Evolutionary conservation across 805 yeast species (phyloP).

Genomic region (Nakazawaea holstii): DNA sequence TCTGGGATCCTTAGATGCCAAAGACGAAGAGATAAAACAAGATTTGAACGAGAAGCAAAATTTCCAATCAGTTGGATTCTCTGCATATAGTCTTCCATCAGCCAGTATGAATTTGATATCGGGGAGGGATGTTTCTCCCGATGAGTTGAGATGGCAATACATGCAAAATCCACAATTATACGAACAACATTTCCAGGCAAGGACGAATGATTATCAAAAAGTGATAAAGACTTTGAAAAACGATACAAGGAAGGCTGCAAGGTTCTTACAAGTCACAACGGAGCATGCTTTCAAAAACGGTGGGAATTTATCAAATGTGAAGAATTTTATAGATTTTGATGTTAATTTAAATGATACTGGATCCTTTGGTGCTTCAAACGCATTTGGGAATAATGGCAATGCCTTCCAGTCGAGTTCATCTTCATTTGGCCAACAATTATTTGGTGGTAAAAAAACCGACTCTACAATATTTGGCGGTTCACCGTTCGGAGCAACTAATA

Average conservation of each 20-base stretch:
- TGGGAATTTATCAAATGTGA: slow-evolving; percentile 5
- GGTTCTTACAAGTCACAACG: slow-evolving; percentile 44
- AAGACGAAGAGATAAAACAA: slow-evolving; percentile 22
- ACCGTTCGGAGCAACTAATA: slow-evolving; percentile 13
- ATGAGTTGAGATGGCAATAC: slow-evolving; percentile 45
- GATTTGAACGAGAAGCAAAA: slow-evolving; percentile 16
- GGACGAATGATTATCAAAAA: slow-evolving; percentile 41
- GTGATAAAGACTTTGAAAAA: slow-evolving; percentile 32
- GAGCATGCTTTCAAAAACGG: slow-evolving; percentile 10
- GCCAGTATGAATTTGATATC: slow-evolving; percentile 42
- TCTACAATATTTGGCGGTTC: neutral
- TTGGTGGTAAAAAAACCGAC: neutral
- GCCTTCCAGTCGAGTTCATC: slow-evolving; percentile 12
- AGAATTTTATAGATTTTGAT: slow-evolving; percentile 10
- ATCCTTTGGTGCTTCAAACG: slow-evolving; percentile 1
- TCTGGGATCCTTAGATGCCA: slow-evolving; percentile 16
- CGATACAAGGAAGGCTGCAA: slow-evolving; percentile 46
- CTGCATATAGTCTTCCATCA: slow-evolving; percentile 45
- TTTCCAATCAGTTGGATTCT: slow-evolving; percentile 28
- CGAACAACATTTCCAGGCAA: slow-evolving; percentile 32
- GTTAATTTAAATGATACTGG: slow-evolving; percentile 14
- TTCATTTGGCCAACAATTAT: neutral
- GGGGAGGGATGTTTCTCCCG: slow-evolving; percentile 49
- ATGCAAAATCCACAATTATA: slow-evolving; percentile 37
- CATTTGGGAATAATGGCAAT: slow-evolving; percentile 13